Evolutionary conservation across 345 rosid species (phyloP).

Genomic region (rapeseed (Brassica napus)): Da-Ae NC_063436.1:10315501-10316000

Average conservation of each 20-base stretch:
- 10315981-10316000: not conserved
- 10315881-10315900: slow-evolving; percentile 43
- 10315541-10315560: slow-evolving; percentile 53
- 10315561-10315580: slow-evolving; percentile 38
- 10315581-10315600: slow-evolving; percentile 49
- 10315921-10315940: slow-evolving; percentile 64
- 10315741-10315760: slow-evolving; percentile 33
- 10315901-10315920: slow-evolving; percentile 53
- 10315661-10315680: slow-evolving; percentile 68
- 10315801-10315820: slow-evolving; percentile 37
- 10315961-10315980: slow-evolving; percentile 50
- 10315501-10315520: slow-evolving; percentile 52
- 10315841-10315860: slow-evolving; percentile 49
- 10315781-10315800: slow-evolving; percentile 49
- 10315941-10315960: slow-evolving; percentile 50
- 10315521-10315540: slow-evolving; percentile 66
- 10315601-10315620: slow-evolving; percentile 49
- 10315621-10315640: slow-evolving; percentile 48
- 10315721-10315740: slow-evolving; percentile 57
- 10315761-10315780: slow-evolving; percentile 28
- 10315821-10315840: slow-evolving; percentile 51
- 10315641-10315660: slow-evolving; percentile 40
- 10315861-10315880: slow-evolving; percentile 66
- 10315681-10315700: slow-evolving; percentile 60
- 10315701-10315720: slow-evolving; percentile 70